These are phyloP conservation scores for Cladosporium austrohemisphaericum DNA, from an alignment of 2,329 filamentous ascomycete species.

Conservation along the genomic window DNA sequence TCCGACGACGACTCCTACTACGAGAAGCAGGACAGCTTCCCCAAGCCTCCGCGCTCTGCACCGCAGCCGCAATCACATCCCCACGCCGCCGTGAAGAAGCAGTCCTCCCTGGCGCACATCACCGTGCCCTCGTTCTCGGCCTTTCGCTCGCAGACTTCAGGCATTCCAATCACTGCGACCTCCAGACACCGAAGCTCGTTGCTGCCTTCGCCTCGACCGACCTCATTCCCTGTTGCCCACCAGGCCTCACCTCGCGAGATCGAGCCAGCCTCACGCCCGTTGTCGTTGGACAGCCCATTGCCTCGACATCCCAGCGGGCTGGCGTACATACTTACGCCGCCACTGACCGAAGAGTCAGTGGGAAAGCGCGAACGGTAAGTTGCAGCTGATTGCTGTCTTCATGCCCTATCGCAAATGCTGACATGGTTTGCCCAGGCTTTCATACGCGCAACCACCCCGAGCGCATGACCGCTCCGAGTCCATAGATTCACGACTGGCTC, in stretches of 20 bases:
- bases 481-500: slow-evolving; percentile 27
- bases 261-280: slow-evolving; percentile 27
- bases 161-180: slow-evolving; percentile 44
- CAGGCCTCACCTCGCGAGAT: slow-evolving; percentile 39
- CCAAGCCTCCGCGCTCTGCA: background rate
- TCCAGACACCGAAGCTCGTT: slow-evolving; percentile 38
- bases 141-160: slow-evolving; percentile 41
- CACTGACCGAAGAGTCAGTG: slow-evolving; percentile 29
- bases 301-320: slow-evolving; percentile 27
- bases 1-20: slow-evolving; percentile 18
- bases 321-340: slow-evolving; percentile 23
- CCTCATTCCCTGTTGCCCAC: slow-evolving; percentile 40
- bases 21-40: slow-evolving; percentile 11
- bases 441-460: slow-evolving; percentile 6
- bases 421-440: background rate
- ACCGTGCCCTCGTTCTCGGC: slow-evolving; percentile 42
- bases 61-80: slow-evolving; percentile 10
- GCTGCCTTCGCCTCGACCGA: slow-evolving; percentile 45
- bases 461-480: slow-evolving; percentile 25
- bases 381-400: background rate
- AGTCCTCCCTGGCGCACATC: slow-evolving; percentile 38
- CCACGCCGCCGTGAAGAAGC: slow-evolving; percentile 17
- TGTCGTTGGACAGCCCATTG: slow-evolving; percentile 33
- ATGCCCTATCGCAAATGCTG: background rate
- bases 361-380: slow-evolving; percentile 12